Evolutionary conservation across 495 filamentous ascomycete genomes (phyloP).

Genomic region (Chaetomium cochliodes): DNA sequence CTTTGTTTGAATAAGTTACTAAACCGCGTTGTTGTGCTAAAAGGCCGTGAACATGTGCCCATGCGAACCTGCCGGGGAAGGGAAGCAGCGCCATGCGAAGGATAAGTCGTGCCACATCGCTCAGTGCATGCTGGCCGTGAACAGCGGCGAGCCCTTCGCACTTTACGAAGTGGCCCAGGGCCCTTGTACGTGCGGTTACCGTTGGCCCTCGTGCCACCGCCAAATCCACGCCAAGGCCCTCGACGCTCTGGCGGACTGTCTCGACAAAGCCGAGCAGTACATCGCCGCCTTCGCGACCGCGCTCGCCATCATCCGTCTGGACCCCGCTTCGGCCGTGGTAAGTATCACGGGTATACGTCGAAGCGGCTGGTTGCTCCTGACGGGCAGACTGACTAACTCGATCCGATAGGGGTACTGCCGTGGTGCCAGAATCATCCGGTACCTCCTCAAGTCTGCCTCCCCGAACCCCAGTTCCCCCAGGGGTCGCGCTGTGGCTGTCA

Average conservation of each 20-base stretch:
- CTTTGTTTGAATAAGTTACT: background rate
- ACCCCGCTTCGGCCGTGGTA: constrained; percentile 25
- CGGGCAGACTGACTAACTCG: background rate
- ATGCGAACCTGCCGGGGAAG: constrained; percentile 16
- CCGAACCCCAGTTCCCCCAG: constrained; percentile 1
- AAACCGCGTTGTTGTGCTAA: background rate
- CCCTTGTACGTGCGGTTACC: constrained; percentile 31
- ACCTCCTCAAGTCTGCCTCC: constrained; percentile 15
- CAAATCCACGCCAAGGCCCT: constrained; percentile 26
- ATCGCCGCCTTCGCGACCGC: constrained; percentile 31
- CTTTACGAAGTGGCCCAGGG: constrained; percentile 9
- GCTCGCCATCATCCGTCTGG: constrained; percentile 30
- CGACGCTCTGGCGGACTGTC: constrained; percentile 27
- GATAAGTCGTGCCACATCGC: constrained; percentile 33
- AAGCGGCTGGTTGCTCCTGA: background rate
- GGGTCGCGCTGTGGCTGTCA: constrained; percentile 5
- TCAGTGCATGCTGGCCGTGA: constrained; percentile 26
- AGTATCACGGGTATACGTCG: background rate
- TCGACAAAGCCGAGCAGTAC: constrained; percentile 19
- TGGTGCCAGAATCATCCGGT: constrained; percentile 26
- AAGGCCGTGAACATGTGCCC: constrained; percentile 27
- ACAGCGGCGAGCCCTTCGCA: constrained; percentile 16
- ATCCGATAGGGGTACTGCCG: constrained; percentile 33
- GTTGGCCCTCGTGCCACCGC: constrained; percentile 28
- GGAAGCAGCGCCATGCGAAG: constrained; percentile 22